These are phyloP conservation scores for Spergularia bocconei DNA, from an alignment of 148 eudicot genomes.

Conservation along the genomic window DNA sequence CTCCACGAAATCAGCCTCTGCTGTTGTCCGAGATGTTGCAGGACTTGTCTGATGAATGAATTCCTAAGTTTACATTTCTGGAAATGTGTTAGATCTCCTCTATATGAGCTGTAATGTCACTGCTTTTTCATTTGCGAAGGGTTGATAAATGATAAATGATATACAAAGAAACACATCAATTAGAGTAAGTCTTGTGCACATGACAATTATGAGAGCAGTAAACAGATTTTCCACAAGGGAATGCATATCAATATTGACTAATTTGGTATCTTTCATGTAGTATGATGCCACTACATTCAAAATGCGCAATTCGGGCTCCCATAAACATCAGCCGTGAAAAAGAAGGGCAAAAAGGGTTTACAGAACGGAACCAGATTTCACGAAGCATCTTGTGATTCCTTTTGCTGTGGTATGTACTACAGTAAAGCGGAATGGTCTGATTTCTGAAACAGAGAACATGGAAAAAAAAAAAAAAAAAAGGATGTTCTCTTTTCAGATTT, in stretches of 20 bases:
- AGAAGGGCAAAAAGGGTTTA: conserved; percentile 22
- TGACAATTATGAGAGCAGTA: neutral
- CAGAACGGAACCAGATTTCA: conserved; percentile 22
- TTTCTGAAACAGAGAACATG: conserved; percentile 11
- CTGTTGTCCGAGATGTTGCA: conserved; percentile 22
- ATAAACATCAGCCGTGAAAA: neutral
- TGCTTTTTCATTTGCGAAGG: neutral
- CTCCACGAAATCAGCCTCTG: conserved; percentile 37
- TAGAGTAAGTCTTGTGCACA: too few relatives aligned
- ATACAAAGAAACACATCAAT: neutral
- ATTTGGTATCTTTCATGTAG: neutral
- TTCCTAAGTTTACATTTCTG: neutral
- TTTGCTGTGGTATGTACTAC: conserved; percentile 15
- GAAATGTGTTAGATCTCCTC: neutral
- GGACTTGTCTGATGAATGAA: conserved; percentile 13
- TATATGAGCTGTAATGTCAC: neutral
- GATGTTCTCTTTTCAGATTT: conserved; percentile 23
- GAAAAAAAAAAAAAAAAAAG: neutral
- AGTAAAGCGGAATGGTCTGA: conserved; percentile 12
- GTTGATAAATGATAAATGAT: neutral
- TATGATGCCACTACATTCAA: conserved; percentile 18
- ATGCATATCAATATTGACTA: conserved; percentile 8
- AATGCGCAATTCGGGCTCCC: conserved; percentile 11
- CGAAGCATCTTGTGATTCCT: conserved; percentile 6
- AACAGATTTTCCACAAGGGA: neutral